Base-by-base conservation (phyloP, 352 stramenopile species). In the Globisporangium cystogenes region DNA sequence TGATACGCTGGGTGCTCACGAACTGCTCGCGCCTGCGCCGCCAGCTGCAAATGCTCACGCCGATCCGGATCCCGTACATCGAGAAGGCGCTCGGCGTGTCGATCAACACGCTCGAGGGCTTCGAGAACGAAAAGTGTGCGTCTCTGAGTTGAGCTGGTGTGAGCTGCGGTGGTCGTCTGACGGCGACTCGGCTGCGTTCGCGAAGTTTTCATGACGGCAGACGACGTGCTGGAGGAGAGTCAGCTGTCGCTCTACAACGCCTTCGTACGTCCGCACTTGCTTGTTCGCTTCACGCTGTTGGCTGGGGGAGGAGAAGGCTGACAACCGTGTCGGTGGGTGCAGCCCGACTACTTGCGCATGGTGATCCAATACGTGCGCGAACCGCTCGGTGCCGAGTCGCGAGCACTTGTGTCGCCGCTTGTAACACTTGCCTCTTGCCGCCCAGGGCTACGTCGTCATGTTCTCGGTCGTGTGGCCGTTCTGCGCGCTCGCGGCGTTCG, bases 401-500 rank as follows among this genome's bases (percentile, higher is more conserved):
- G 2, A 20, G 23, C 11, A n/a, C n/a, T 29, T 5, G 2, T 29
- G 26, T 29, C 26, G 26, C 2, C 26, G 2, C 26, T 29, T 5
- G 26, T 6, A 5, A 29, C 26, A 29, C 16, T 42, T 44, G 35
- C 21, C 24, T 33, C 4, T n/a, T n/a, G n/a, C n/a, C n/a, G n/a
- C n/a, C n/a, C 55, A 93, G 82, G 83, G 83, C 66, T 93, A 90
- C 42, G 78, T 93, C 20, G 83, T 93, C 23, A 94, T 94, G 83
- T 92, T 94, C 62, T 94, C 83, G 1, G 78, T 90, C 24, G 79
- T 94, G 37, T 94, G 81, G 83, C 83, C 83, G 31, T 92, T 94
- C 51, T 94, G 83, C 45, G 79, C 78, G 12, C 67, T 94, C 31
- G 79, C 79, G 8, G 83, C 75, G 6, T 64, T 93, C 23, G 75